Evolutionary conservation across 768 basidiomycete genomes (phyloP), one percentile per base, ranked within the genome.

Genomic region (Sistotremastrum niveocremeum): DNA sequence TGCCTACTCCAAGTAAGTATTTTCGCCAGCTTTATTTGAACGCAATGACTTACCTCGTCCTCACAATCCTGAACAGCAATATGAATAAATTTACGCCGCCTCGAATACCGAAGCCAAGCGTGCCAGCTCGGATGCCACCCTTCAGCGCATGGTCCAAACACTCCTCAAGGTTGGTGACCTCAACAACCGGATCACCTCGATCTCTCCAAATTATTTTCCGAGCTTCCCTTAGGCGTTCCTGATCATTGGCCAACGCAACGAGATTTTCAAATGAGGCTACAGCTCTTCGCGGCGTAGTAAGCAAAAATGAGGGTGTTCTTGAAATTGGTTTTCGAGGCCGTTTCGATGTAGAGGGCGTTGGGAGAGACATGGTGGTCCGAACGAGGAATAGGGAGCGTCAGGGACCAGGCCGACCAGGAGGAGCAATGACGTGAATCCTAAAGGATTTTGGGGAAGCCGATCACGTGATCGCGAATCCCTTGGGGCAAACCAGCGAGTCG

Each of bases 171-270:
- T 73, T 74, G 34, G 70, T 60, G 28, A 91, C 55, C 51, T 86
- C 80, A 1, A 70, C 76, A 0, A 81, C 81, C 11, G 78, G 81
- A 60, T 88, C 78, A 3, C 87, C 85, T 50, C 73, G 67, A 54
- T 87, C 81, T 8, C 84, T 69, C 84, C 86, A 86, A 3, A 90
- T 76, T 62, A 88, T 81, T 59, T 77, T 84, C 46, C 82, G 71
- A 1, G 86, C 84, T 46, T 77, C 78, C 50, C 64, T 72, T 33
- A 89, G 66, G 2, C 75, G 69, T 49, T 89, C 84, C 58, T 86
- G 81, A 60, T 84, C 77, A 62, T 88, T 87, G 4, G 87, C 88
- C 46, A 91, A 70, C 9, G 82, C 83, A 20, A 87, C 80, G 6
- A 91, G 67, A 56, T 84, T 86, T 58, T 89, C 85, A 53, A 89